Evolutionary conservation across 495 filamentous ascomycete species (phyloP), one percentile per base, ranked within the genome.

Genomic region (Neurospora sp.): DNA sequence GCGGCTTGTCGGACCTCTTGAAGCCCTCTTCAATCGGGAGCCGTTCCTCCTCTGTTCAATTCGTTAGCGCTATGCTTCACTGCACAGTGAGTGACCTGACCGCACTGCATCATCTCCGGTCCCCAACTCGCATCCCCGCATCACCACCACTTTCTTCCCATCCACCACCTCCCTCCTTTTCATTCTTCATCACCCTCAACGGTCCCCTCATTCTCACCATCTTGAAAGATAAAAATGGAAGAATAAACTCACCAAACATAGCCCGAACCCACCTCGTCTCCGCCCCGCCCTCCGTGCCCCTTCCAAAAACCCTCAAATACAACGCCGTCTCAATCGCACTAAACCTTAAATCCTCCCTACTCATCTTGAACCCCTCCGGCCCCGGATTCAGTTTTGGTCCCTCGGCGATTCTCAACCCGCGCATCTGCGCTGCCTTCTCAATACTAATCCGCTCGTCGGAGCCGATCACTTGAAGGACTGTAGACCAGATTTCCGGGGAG

Each of bases 11-110:
- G 0, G 77, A 74, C 16, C 78, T 46, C 74, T 42, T 73, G 44
- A 79, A 82, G 0, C 81, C 80, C 35, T 80, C 72, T 8, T 77
- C 76, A 66, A 78, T 78, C 31, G 81, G 81, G 6, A 82, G 72
- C 11, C 80, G 31, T 71, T 83, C 80, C 20, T 81, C 44, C 41
- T 77, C 79, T 80, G 73, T 71, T 14, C 2, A 23, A 0, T 10
- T 37, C 3, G 42, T 46, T 46, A 46, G 69, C 70, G 5, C 39
- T 40, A 35, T 70, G 23, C 27, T 5, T 20, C 16, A 38, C 27
- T 23, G 23, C 10, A 10, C n/a, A n/a, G n/a, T n/a, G n/a, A n/a
- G n/a, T n/a, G n/a, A n/a, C n/a, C n/a, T n/a, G n/a, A 46, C 11
- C 41, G 12, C 12, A n/a, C 4, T 5, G 14, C n/a, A 49, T 10